These are phyloP conservation scores for Backusella australiensis DNA, from an alignment of 192 early-diverging fungal species.

Conservation along the genomic window DNA sequence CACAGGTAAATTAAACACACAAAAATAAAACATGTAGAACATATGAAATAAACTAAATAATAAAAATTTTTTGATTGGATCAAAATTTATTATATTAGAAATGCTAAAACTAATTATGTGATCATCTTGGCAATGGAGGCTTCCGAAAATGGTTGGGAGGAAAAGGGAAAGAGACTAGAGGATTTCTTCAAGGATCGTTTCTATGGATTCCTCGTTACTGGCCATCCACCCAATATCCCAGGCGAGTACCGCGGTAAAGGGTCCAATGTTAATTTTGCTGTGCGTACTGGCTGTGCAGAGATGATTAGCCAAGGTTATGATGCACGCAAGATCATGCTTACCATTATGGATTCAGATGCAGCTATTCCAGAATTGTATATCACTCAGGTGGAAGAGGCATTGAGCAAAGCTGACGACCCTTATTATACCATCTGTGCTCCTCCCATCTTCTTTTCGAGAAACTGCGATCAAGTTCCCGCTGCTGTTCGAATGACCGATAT, in stretches of 20 bases:
- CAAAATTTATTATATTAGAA: slow-evolving; percentile 24
- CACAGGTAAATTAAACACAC: slow-evolving; percentile 52
- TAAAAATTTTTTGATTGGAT: not conserved
- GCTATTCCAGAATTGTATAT: slow-evolving; percentile 76
- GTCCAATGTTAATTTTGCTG: slow-evolving; percentile 69
- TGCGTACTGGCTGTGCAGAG: slow-evolving; percentile 32
- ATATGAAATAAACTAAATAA: not conserved
- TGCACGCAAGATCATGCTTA: slow-evolving; percentile 62
- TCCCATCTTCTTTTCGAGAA: slow-evolving; percentile 55
- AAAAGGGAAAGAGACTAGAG: slow-evolving; percentile 55
- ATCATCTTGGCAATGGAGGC: slow-evolving; percentile 76
- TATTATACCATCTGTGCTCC: slow-evolving; percentile 38
- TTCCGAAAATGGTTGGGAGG: slow-evolving; percentile 47
- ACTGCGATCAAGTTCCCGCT: slow-evolving; percentile 65
- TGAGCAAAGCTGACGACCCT: slow-evolving; percentile 40
- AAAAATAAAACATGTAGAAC: not conserved
- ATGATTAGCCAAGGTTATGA: slow-evolving; percentile 25
- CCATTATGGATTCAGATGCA: slow-evolving; percentile 66
- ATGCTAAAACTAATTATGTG: slow-evolving; percentile 41
- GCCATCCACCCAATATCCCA: slow-evolving; percentile 67
- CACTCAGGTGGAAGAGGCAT: slow-evolving; percentile 39
- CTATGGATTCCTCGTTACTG: slow-evolving; percentile 62
- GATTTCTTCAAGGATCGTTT: slow-evolving; percentile 55
- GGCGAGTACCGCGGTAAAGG: slow-evolving; percentile 81
- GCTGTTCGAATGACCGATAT: slow-evolving; percentile 71